Percentiles rank a stretch among this genome's conserved stretches.
Evolutionary conservation across 1,139 yeast species (phyloP).

Genomic region (Debaryomyces subglobosus): DNA sequence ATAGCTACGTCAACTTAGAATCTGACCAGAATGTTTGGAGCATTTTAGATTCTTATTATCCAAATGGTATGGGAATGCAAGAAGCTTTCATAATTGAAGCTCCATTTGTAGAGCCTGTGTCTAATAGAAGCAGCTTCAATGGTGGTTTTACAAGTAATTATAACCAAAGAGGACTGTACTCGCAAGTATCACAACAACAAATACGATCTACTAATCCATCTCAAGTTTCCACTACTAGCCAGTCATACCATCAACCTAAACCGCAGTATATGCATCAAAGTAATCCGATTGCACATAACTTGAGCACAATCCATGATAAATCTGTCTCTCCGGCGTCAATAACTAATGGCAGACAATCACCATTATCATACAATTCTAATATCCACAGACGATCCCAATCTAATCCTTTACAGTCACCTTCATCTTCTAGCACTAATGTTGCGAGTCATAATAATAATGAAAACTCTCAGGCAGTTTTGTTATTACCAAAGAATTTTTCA

Average conservation of each 20-base stretch:
- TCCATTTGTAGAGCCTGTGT: slow-evolving; percentile 22
- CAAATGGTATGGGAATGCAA: slow-evolving; percentile 67
- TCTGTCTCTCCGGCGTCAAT: slow-evolving; percentile 34
- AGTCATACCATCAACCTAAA: slow-evolving; percentile 28
- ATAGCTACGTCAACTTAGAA: slow-evolving; percentile 40
- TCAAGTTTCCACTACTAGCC: slow-evolving; percentile 2
- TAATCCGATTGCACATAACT: slow-evolving; percentile 12
- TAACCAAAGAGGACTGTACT: background rate
- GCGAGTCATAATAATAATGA: slow-evolving; percentile 12
- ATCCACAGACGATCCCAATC: slow-evolving; percentile 39
- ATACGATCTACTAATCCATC: slow-evolving; percentile 3
- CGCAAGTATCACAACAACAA: slow-evolving; percentile 4
- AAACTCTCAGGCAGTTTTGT: slow-evolving; percentile 41
- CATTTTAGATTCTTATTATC: slow-evolving; percentile 61
- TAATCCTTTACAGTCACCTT: slow-evolving; percentile 37
- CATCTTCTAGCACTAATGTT: slow-evolving; percentile 12
- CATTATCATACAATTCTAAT: slow-evolving; percentile 8
- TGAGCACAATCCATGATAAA: slow-evolving; percentile 25
- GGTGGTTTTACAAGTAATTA: background rate
- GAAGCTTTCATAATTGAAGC: slow-evolving; percentile 67
- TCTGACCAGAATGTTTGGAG: slow-evolving; percentile 70
- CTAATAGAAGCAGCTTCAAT: slow-evolving; percentile 5
- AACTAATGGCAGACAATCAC: slow-evolving; percentile 19
- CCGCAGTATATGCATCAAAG: slow-evolving; percentile 25
- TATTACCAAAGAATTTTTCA: slow-evolving; percentile 51